Conservation (phyloP, 2,329 filamentous ascomycete species). For the Pseudogymnoascus sp. region DNA sequence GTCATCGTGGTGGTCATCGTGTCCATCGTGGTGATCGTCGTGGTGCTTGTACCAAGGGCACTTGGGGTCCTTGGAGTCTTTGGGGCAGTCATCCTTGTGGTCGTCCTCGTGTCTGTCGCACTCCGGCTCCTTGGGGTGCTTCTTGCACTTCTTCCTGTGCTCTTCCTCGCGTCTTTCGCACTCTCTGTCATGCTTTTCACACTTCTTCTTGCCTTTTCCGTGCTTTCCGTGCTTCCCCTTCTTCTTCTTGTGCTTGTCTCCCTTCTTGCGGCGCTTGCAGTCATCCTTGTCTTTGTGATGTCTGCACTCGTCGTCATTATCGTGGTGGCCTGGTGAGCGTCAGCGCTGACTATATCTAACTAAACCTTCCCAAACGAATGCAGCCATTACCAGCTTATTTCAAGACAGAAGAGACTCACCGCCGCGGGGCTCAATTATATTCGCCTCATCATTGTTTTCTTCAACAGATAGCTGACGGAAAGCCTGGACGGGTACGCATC, state of each 20-base stretch:
- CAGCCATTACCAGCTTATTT: background rate
- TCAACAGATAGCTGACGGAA: background rate
- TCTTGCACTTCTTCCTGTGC: background rate
- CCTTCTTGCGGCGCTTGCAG: conserved; percentile 3
- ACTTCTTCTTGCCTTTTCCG: background rate
- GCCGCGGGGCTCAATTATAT: background rate
- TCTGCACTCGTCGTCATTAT: background rate
- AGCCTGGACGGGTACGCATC: background rate
- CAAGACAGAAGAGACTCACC: background rate
- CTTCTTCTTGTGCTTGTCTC: background rate
- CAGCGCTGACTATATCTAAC: background rate
- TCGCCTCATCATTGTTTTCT: background rate
- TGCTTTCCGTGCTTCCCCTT: background rate
- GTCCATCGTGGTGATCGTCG: background rate
- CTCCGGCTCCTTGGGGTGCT: background rate
- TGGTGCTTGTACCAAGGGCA: background rate
- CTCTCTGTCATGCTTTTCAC: background rate
- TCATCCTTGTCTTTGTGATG: background rate
- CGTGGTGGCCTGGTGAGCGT: background rate
- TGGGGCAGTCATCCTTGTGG: background rate
- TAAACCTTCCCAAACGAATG: background rate
- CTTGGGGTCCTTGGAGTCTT: background rate
- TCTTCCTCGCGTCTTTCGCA: background rate
- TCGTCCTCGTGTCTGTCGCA: background rate
- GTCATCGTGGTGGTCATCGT: background rate